Conservation (phyloP, 148 eudicot species). For the Camellia lanceoleosa region DNA sequence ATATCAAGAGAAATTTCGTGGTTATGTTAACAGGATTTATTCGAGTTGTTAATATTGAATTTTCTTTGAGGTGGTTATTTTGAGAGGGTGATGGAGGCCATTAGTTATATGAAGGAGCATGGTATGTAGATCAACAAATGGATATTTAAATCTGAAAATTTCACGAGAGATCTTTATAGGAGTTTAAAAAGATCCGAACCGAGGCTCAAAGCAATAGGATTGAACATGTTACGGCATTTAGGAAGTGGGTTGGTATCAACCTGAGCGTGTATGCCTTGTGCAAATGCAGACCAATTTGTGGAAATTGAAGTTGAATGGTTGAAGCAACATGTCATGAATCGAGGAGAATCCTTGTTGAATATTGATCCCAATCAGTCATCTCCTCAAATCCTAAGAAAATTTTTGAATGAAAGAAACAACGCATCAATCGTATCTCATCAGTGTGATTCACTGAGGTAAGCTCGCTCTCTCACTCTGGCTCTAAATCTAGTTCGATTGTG, state of each 20-base stretch:
- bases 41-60: constrained; percentile 55
- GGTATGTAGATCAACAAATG: constrained; percentile 64
- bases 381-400: too few relatives aligned
- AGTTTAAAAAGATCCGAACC: constrained; percentile 50
- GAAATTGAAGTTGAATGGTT: neutral
- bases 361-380: too few relatives aligned
- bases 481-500: too few relatives aligned
- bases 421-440: too few relatives aligned
- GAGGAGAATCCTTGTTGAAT: too few relatives aligned
- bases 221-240: constrained; percentile 69
- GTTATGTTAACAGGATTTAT: constrained; percentile 54
- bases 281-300: neutral
- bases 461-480: too few relatives aligned
- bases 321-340: too few relatives aligned
- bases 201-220: constrained; percentile 78
- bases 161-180: constrained; percentile 75
- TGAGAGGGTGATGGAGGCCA: constrained; percentile 81
- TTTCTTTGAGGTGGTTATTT: constrained; percentile 94
- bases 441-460: too few relatives aligned
- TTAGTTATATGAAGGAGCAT: constrained; percentile 54
- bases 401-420: too few relatives aligned
- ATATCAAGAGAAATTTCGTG: constrained; percentile 58
- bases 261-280: constrained; percentile 20
- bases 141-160: constrained; percentile 53
- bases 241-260: constrained; percentile 62